Base-by-base conservation (phyloP, 139 green algal species). In the Picochlorum sp. region DNA sequence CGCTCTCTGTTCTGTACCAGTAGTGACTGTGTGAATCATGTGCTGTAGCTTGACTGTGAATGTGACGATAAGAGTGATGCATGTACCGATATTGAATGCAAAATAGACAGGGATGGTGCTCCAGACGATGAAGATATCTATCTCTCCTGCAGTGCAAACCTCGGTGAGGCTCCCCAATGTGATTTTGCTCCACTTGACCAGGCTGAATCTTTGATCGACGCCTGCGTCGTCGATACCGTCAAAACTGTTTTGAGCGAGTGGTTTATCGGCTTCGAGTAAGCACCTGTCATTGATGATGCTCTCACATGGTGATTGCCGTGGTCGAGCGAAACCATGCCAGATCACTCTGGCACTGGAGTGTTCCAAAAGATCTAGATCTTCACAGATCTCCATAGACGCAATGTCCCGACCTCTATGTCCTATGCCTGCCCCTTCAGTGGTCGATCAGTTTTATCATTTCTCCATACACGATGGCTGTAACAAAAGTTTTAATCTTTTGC, bases 1-100 rank as follows among this genome's bases (percentile, higher is more conserved):
- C 11, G 47, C 0, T 20, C 8, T 54, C 47, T 54, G 47, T 26
- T 7, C 47, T 54, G 34, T 54, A 30, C 28, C 4, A 30, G 28
- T 30, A 24, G 47, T 20, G 47, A 54, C 18, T 20, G 15, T 23
- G 2, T 54, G 47, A 26, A 54, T 54, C 5, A 9, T 10, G 6
- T 54, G 47, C 5, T 54, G 47, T 13, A 54, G 47, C 5, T 54
- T 54, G 51, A 59, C 23, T 59, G 51, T 59, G 51, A 59, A 34
- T 38, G 20, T n/a, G 51, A 59, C 51, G 51, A 59, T 18, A 23
- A 34, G 26, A 21, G n/a, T 26, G n/a, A 54, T 54, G 34, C 34
- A 41, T 54, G 47, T 21, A 34, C 20, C 23, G 20, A 20, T 18
- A 59, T 59, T 18, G 20, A 59, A 23, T 59, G 51, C 51, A 59